Conservation (phyloP, 2,329 filamentous ascomycete genomes). For the Aspergillus phoenicis region DNA sequence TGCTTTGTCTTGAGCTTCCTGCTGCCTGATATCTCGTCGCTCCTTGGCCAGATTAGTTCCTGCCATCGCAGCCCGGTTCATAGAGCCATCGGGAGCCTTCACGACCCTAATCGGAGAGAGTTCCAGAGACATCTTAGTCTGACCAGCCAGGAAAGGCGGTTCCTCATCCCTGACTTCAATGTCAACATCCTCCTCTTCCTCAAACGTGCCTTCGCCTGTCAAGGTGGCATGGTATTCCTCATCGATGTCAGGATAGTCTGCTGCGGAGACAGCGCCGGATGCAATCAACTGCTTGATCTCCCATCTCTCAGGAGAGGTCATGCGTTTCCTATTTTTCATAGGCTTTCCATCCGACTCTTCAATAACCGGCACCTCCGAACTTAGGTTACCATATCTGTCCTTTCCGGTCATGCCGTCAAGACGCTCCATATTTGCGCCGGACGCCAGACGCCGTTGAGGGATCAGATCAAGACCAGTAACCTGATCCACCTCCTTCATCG, state of each 20-base stretch:
- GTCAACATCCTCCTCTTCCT: conserved; percentile 94
- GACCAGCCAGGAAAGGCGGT: conserved; percentile 90
- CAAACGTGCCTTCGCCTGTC: conserved; percentile 81
- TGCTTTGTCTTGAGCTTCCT: conserved; percentile 77
- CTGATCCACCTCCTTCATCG: conserved; percentile 98
- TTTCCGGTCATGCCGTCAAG: conserved; percentile 63
- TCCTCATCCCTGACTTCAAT: conserved; percentile 97
- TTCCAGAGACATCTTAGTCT: conserved; percentile 95
- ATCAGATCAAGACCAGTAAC: conserved; percentile 79
- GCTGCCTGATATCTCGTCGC: conserved; percentile 81
- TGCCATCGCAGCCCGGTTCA: conserved; percentile 95
- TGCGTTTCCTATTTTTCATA: conserved; percentile 75
- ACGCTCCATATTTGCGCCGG: conserved; percentile 86
- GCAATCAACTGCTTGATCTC: conserved; percentile 96
- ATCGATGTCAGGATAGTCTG: conserved; percentile 91
- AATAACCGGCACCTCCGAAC: conserved; percentile 62
- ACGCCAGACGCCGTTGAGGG: conserved; percentile 75
- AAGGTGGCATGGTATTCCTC: conserved; percentile 90
- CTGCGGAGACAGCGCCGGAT: conserved; percentile 87
- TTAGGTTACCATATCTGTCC: conserved; percentile 59
- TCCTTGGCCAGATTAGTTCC: conserved; percentile 88
- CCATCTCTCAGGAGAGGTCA: conserved; percentile 97
- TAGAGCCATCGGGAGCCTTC: conserved; percentile 95
- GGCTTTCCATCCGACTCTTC: conserved; percentile 61
- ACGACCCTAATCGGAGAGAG: conserved; percentile 94